Evolutionary conservation across 1,284 basidiomycete genomes (phyloP), one percentile per base, ranked within the genome.

Genomic region (Sparassis latifolia): DNA sequence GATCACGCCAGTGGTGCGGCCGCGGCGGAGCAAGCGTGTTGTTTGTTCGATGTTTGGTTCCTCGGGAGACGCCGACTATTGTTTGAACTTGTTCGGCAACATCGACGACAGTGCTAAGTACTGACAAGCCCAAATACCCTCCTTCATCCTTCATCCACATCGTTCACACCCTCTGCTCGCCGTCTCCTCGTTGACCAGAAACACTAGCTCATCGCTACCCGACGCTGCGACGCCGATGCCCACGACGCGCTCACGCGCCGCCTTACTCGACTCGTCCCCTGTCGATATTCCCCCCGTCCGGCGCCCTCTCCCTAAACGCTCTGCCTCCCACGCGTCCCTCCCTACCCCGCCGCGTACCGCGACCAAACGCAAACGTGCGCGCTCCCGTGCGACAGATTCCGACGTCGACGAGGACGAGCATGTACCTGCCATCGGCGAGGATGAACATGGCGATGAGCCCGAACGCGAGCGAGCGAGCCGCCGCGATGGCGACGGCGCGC

Each of bases 281-380:
- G 35, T 38, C 35, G 35, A 38, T 38, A n/a, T 38, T 1, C 35
- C 35, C 7, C 9, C 35, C n/a, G 35, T 38, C n/a, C 7, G n/a
- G 35, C 35, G 7, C 9, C 49, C 50, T 20, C 53, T 53, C 10
- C 42, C 55, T 33, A 57, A 57, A 32, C 60, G 63, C 27, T 50
- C 55, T 27, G 58, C 62, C 10, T 62, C 65, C 0, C 54, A 62
- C 10, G 59, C 60, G 10, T 61, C 65, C 12, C 66, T 69, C 20
- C 69, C 68, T 1, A 71, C 69, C 0, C 69, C 69, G 2, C 69
- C 69, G 3, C 55, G 58, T 12, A 70, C 69, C n/a, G 57, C 61
- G 35, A 58, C 61, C 54, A 69, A 69, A 55, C 63, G 66, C 44
- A 66, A 68, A 52, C 64, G 68, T 5, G 59, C 65, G 1, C 60